A percentile compares a stretch with the other conserved stretches of the same genome.
Conservation (phyloP, 2,329 filamentous ascomycete genomes). For the Elsinoe arachidis region DNA sequence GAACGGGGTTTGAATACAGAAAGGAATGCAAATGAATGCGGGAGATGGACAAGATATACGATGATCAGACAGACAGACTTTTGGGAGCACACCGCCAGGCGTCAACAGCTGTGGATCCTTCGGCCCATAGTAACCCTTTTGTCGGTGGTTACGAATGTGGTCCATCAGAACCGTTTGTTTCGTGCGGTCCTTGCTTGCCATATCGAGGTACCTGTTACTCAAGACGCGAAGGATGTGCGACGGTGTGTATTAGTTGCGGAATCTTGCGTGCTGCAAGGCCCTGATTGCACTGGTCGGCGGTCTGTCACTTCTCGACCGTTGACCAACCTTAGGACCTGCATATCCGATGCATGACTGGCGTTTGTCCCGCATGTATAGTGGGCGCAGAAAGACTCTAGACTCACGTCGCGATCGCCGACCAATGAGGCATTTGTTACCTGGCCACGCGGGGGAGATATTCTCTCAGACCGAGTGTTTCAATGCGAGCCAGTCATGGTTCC, state of each 20-base stretch:
- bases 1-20: neutral
- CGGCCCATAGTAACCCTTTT: conserved; percentile 1
- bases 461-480: conserved; percentile 1
- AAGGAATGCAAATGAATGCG: neutral
- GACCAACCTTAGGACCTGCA: conserved; percentile 4
- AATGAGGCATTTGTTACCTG: neutral
- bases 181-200: neutral
- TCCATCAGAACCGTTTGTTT: conserved; percentile 9
- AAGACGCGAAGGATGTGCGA: neutral
- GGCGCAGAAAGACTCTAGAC: neutral
- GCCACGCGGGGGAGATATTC: neutral
- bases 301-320: conserved; percentile 9
- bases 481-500: conserved; percentile 3
- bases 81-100: conserved; percentile 7
- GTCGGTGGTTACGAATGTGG: conserved; percentile 11
- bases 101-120: conserved; percentile 9
- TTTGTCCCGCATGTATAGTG: neutral
- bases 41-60: conserved; percentile 8
- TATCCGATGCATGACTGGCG: neutral
- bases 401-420: neutral
- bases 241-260: neutral
- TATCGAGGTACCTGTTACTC: conserved; percentile 5
- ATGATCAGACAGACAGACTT: conserved; percentile 7
- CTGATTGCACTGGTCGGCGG: conserved; percentile 1
- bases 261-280: conserved; percentile 4